phyloP scores from a whole-genome alignment of 2,329 filamentous ascomycete species.

The Thielaviopsis ethacetica region DNA sequence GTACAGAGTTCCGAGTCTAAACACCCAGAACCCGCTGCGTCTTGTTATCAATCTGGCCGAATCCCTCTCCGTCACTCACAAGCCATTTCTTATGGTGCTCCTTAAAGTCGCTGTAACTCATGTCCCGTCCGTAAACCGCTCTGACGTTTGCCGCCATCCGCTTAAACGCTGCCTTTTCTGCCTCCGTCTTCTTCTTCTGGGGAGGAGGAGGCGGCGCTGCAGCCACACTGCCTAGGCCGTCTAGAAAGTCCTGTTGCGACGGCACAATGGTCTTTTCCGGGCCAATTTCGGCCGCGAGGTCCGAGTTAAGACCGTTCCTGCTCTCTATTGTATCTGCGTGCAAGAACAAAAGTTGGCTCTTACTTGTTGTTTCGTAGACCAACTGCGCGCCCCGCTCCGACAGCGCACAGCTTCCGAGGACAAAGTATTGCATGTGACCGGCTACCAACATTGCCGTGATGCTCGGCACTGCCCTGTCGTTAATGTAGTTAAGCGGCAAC shows the following conservation, averaged over 20 bases:
- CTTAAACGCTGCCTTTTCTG: constrained; percentile 15
- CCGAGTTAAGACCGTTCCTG: constrained; percentile 5
- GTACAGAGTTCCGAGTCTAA: background rate
- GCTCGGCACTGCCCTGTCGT: constrained; percentile 20
- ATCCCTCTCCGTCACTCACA: constrained; percentile 22
- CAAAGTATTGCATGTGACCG: constrained; percentile 24
- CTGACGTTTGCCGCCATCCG: constrained; percentile 20
- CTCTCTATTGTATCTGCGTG: constrained; percentile 19
- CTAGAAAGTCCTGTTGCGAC: constrained; percentile 10
- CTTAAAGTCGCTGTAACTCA: constrained; percentile 19
- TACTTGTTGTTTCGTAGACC: constrained; percentile 17
- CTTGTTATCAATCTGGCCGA: constrained; percentile 25
- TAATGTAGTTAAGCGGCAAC: constrained; percentile 31
- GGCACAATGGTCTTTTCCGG: constrained; percentile 20
- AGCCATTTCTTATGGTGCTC: constrained; percentile 25
- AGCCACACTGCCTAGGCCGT: background rate
- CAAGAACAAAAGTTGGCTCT: constrained; percentile 22
- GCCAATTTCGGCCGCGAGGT: too few relatives aligned
- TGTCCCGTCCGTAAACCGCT: constrained; percentile 18
- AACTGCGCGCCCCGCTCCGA: constrained; percentile 19
- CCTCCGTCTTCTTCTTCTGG: constrained; percentile 14
- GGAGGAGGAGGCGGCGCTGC: constrained; percentile 1
- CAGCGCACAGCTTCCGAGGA: constrained; percentile 24
- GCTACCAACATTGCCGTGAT: constrained; percentile 21
- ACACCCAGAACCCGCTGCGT: background rate